Evolutionary conservation across 139 green algal species (phyloP), one percentile per base, ranked within the genome.

Genomic region (Chlamydomonas sp.): DNA sequence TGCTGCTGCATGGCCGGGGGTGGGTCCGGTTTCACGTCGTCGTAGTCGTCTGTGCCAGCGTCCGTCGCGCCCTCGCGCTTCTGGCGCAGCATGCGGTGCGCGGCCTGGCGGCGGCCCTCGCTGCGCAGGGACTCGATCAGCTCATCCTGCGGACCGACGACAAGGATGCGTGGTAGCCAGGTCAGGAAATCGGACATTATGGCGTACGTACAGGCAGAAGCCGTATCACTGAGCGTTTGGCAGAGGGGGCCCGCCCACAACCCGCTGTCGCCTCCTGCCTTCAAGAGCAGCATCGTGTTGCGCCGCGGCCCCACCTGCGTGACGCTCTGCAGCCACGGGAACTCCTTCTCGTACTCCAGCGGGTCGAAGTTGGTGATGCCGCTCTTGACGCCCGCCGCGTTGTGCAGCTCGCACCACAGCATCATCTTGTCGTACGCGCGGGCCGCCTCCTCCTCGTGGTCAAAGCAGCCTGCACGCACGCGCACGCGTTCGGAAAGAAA

Each of bases 361-460:
- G 94, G 69, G 78, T 97, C 95, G 90, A 98, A 98, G 90, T 98
- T 98, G 31, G 96, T 98, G 85, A 98, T 96, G 85, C 94, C 95
- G 17, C 93, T 92, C 89, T 98, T 98, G 31, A 96, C 79, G 64
- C 94, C 93, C 66, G 90, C 79, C 6, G 89, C 86, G 60, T 95
- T 92, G 90, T 98, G 95, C 83, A 98, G 92, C 91, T 98, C 95
- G 85, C 95, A 97, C 96, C 96, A 98, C 75, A 98, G 91, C 96
- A 98, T 98, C 96, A 98, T 98, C 87, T 96, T 96, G 93, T 98
- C 96, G 90, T 98, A 98, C 1, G 96, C 96, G 6, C 94, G 91
- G 7, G 96, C 96, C 17, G 96, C 96, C 90, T 98, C 90, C 85
- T 97, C 94, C 91, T 98, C 96, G 59, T 90, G 83, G 89, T 97